Evolutionary conservation across 495 filamentous ascomycete species (phyloP).

Genomic region (Aspergillus olivimuriae): DNA sequence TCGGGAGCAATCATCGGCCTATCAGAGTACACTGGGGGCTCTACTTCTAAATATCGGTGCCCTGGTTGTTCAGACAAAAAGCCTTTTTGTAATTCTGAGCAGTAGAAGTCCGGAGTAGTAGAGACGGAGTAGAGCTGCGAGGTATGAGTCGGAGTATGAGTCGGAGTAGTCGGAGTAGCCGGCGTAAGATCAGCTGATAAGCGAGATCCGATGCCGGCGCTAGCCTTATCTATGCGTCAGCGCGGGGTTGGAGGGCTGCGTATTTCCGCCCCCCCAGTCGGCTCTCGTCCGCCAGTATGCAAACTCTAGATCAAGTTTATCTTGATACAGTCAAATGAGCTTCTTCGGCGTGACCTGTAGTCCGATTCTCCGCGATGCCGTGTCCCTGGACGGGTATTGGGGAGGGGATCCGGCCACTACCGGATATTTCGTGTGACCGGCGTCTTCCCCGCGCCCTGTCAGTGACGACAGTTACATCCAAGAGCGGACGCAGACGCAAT

Average conservation of each 20-base stretch:
- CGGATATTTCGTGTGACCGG: background rate
- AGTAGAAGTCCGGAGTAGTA: too few relatives aligned
- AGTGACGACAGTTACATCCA: conserved; percentile 12
- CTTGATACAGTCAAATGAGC: background rate
- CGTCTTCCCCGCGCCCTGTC: conserved; percentile 14
- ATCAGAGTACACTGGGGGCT: too few relatives aligned
- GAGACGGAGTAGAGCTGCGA: too few relatives aligned
- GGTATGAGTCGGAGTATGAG: too few relatives aligned
- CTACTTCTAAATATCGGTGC: too few relatives aligned
- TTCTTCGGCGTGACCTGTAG: background rate
- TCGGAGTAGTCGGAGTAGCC: background rate
- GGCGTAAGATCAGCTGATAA: conserved; percentile 5
- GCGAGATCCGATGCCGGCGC: conserved; percentile 30
- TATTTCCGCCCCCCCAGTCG: background rate
- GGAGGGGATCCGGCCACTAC: background rate
- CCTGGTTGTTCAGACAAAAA: too few relatives aligned
- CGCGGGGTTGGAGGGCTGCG: conserved; percentile 2
- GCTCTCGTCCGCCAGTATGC: background rate
- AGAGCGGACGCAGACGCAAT: conserved; percentile 18
- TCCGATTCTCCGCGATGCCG: background rate
- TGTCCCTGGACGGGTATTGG: background rate
- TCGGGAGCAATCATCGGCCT: too few relatives aligned
- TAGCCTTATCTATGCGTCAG: conserved; percentile 42
- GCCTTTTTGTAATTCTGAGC: too few relatives aligned
- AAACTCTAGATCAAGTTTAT: background rate